Evolutionary conservation across 2,329 filamentous ascomycete genomes (phyloP), one percentile per base, ranked within the genome.

Genomic region (Meredithiella fracta): DNA sequence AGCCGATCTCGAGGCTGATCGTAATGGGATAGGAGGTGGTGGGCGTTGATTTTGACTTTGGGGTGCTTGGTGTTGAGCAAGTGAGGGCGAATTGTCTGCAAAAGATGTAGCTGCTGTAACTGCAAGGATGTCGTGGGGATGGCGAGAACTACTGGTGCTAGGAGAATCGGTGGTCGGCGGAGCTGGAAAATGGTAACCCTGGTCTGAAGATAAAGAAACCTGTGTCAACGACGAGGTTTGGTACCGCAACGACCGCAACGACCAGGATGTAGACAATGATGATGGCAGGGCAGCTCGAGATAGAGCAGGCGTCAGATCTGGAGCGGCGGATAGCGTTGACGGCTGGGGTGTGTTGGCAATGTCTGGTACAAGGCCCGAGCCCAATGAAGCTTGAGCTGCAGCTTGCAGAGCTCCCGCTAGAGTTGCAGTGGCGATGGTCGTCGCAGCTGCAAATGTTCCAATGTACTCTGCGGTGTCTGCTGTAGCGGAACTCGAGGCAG

Each of bases 1-100:
- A 8, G 31, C 73, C 61, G 56, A 47, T 47, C 52, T 37, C 20
- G 51, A 20, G 20, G 44, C 26, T 51, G 51, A 47, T 17, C 22
- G 47, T 31, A 52, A 42, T 40, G 50, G 17, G 51, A 37, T 31
- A 47, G 40, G 17, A 49, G 51, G 37, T 34, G 56, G 44, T 31
- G 29, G 25, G 44, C 25, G 44, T 29, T 40, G 22, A 17, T 44
- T 15, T 20, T 53, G 50, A 11, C 44, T 25, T 52, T 54, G 51
- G 34, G 11, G 37, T 22, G 22, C 20, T 49, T 49, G 44, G 15
- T 49, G 44, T 23, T 49, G 44, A 26, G 17, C 20, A 26, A 25
- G 22, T 49, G 44, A 25, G 22, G 22, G 44, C n/a, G 44, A 1
- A 20, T 49, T 23, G 44, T 49, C 23, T 3, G 44, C 25, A 23